Percentiles rank a stretch among this genome's conserved stretches.
These are phyloP conservation scores for Podospora pseudocomata DNA, from an alignment of 495 filamentous ascomycete species.

Conservation along the genomic window DNA sequence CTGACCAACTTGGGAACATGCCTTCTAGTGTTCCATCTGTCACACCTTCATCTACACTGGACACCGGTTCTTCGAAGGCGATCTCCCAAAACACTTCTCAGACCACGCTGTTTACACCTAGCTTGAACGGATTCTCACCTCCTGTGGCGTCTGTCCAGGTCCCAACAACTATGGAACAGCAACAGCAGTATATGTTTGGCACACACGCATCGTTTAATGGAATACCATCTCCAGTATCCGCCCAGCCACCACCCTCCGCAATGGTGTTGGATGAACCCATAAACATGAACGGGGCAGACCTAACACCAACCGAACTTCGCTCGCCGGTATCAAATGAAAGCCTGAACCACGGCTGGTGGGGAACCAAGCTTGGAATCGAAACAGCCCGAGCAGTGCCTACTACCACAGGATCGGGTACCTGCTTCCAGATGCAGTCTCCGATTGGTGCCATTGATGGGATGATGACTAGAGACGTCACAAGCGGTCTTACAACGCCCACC, in stretches of 20 bases:
- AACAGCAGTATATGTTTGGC: slow-evolving; percentile 24
- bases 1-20: slow-evolving; percentile 18
- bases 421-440: slow-evolving; percentile 15
- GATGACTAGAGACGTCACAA: neutral
- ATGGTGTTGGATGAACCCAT: slow-evolving; percentile 31
- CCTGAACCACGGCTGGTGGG: slow-evolving; percentile 24
- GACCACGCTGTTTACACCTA: slow-evolving; percentile 26
- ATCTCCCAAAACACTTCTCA: slow-evolving; percentile 29
- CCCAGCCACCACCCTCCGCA: slow-evolving; percentile 8
- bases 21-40: slow-evolving; percentile 27
- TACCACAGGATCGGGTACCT: slow-evolving; percentile 7
- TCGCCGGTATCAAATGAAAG: slow-evolving; percentile 12
- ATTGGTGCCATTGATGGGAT: slow-evolving; percentile 10
- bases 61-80: slow-evolving; percentile 20
- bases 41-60: slow-evolving; percentile 22
- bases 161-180: slow-evolving; percentile 1
- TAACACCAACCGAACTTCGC: slow-evolving; percentile 14
- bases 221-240: slow-evolving; percentile 7
- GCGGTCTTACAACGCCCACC: slow-evolving; percentile 17
- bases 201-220: slow-evolving; percentile 14
- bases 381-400: slow-evolving; percentile 19
- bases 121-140: slow-evolving; percentile 16
- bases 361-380: slow-evolving; percentile 14
- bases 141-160: slow-evolving; percentile 9
- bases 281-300: neutral